A percentile compares a stretch with the other conserved stretches of the same genome.
Evolutionary conservation across 31 red algal species (phyloP).

Genomic region (Porphyra umbilicalis): DNA sequence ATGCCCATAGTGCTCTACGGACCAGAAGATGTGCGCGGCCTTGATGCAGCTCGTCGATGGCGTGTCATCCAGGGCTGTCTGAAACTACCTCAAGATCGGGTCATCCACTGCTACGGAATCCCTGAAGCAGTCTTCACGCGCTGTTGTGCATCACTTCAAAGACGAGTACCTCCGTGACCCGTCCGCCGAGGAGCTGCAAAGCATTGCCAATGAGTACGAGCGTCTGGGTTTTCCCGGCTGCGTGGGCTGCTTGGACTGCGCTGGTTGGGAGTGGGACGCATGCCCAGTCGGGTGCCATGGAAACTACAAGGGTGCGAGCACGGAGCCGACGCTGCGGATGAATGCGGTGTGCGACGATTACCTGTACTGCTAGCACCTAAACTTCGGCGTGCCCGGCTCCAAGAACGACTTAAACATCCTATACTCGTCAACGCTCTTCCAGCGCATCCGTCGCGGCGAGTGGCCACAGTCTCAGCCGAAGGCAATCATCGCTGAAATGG

Average conservation of each 20-base stretch:
- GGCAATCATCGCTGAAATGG: background rate
- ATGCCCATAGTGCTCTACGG: too few species aligned
- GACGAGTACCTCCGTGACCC: conserved; percentile 23
- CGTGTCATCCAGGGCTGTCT: too few species aligned
- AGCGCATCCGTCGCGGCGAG: conserved; percentile 14
- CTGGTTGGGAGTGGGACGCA: too few species aligned
- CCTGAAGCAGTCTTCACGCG: conserved; percentile 9
- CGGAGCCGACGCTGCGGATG: conserved; percentile 23
- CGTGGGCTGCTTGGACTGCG: conserved; percentile 33
- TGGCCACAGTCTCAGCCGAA: conserved; percentile 24
- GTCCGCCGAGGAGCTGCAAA: conserved; percentile 4
- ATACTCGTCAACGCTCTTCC: conserved; percentile 18
- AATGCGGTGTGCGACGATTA: conserved; percentile 44
- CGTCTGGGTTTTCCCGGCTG: conserved; percentile 25
- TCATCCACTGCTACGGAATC: background rate
- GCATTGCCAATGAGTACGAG: conserved; percentile 19
- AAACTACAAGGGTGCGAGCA: conserved; percentile 34
- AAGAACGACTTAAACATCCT: too few species aligned
- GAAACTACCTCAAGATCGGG: too few species aligned
- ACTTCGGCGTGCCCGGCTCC: conserved; percentile 30
- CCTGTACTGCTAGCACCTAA: conserved; percentile 34
- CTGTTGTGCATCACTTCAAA: conserved; percentile 3
- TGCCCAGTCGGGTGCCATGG: conserved; percentile 29
- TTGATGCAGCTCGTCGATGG: too few species aligned
- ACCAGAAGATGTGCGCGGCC: too few species aligned